These are phyloP conservation scores for Comarum palustre DNA, from an alignment of 306 rosid genomes.

Conservation along the genomic window DNA sequence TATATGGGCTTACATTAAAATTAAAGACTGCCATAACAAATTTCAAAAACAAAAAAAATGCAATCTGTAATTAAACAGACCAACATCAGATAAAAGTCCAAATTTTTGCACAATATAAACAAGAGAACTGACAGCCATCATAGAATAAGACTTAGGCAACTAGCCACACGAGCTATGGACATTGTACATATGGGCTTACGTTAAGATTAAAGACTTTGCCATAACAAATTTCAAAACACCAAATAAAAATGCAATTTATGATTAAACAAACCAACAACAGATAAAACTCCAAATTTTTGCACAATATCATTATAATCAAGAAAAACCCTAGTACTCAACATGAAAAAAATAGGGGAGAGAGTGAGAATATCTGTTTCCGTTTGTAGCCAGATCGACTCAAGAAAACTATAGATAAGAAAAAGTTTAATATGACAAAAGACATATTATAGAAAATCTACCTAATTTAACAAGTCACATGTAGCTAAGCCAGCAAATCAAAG, in stretches of 20 bases:
- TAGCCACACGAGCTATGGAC: constrained; percentile 1
- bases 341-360: not conserved
- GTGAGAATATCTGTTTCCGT: not conserved
- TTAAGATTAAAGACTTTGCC: not conserved
- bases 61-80: not conserved
- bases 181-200: not conserved
- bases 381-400: not conserved
- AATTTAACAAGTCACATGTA: not conserved
- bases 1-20: not conserved
- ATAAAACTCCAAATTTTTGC: not conserved
- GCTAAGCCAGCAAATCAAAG: constrained; percentile 10
- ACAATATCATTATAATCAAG: not conserved
- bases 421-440: not conserved
- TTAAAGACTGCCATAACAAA: not conserved
- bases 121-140: not conserved
- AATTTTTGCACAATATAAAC: not conserved
- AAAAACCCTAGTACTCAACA: not conserved
- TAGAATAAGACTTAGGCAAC: constrained; percentile 2
- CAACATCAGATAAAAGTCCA: no score
- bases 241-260: not conserved
- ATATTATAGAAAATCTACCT: not conserved
- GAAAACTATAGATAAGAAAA: not conserved
- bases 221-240: constrained; percentile 4
- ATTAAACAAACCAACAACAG: not conserved
- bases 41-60: not conserved